Evolutionary conservation across 1,284 basidiomycete genomes (phyloP), one percentile per base, ranked within the genome.

Genomic region (Baeospora myosura): DNA sequence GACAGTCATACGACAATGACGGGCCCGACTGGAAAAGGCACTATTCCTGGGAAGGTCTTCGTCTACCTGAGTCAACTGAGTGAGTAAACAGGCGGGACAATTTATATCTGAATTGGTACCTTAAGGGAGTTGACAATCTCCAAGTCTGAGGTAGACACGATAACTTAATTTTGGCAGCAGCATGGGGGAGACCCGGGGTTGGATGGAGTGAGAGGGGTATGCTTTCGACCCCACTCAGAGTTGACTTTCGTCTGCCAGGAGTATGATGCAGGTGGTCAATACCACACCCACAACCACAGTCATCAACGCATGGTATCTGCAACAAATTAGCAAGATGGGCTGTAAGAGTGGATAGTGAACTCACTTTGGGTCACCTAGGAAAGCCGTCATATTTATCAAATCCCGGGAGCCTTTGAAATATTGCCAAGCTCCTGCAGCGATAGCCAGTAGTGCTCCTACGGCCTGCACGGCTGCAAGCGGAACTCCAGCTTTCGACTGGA

Each of bases 341-440:
- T 26, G 14, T 32, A 36, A 39, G 38, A 43, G 25, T 40, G 42
- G 36, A 39, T 35, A 37, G 6, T 38, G 42, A 25, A 33, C 76
- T 55, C 52, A 84, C 83, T 75, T 78, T 31, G 71, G 67, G 6
- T 68, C 70, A 35, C 61, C 60, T 33, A 84, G 56, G 54, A 86
- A 84, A 2, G 79, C 77, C 47, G 71, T 68, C 60, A 71, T 66
- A 42, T 65, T 62, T 41, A 70, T 63, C 50, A 85, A 57, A 54
- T 79, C 78, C 52, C 64, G 60, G 39, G 68, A 74, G 3, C 75
- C 74, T 43, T 63, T 68, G 45, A 72, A 69, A 49, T 82, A 86
- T 59, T 81, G 78, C 74, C 74, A 83, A 21, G 66, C 47, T 0
- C 80, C 81, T 2, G 72, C 78, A 6, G 55, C 58, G 14, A 85